Percentiles rank a stretch among this genome's conserved stretches.
phyloP scores from a whole-genome alignment of 2,329 filamentous ascomycete genomes.

The Setomelanomma holmii region DNA sequence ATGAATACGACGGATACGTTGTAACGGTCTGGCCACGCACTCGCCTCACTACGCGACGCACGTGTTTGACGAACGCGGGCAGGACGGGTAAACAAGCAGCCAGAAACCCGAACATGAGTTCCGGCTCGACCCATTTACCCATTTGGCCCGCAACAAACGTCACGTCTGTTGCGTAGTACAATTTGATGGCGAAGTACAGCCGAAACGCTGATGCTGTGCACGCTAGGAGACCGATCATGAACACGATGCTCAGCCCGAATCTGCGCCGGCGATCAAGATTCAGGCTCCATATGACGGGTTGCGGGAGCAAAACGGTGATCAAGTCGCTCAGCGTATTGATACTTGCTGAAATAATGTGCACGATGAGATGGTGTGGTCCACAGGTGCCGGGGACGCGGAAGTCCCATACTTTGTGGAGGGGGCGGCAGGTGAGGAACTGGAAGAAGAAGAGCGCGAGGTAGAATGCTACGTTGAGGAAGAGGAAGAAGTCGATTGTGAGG shows the following conservation, averaged over 20 bases:
- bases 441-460: constrained; percentile 24
- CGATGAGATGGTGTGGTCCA: constrained; percentile 15
- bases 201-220: neutral
- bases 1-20: constrained; percentile 5
- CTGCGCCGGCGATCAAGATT: constrained; percentile 14
- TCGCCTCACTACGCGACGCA: constrained; percentile 3
- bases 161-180: constrained; percentile 13
- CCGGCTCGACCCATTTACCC: constrained; percentile 24
- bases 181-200: constrained; percentile 15
- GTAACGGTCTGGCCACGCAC: neutral
- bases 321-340: constrained; percentile 29
- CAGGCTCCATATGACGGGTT: constrained; percentile 24
- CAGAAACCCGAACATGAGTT: constrained; percentile 22
- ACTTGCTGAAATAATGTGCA: constrained; percentile 22
- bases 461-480: constrained; percentile 21
- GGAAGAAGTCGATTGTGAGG: constrained; percentile 14
- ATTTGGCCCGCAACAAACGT: constrained; percentile 19
- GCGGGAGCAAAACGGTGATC: constrained; percentile 23
- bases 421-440: constrained; percentile 25
- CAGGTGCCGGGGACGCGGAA: constrained; percentile 12
- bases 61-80: constrained; percentile 17
- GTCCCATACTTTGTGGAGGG: constrained; percentile 22
- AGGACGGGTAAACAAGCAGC: constrained; percentile 22
- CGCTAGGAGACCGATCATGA: constrained; percentile 9
- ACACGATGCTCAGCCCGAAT: constrained; percentile 17